Conservation (phyloP, 23 red algal genomes). For the Gracilariopsis chorda region DNA sequence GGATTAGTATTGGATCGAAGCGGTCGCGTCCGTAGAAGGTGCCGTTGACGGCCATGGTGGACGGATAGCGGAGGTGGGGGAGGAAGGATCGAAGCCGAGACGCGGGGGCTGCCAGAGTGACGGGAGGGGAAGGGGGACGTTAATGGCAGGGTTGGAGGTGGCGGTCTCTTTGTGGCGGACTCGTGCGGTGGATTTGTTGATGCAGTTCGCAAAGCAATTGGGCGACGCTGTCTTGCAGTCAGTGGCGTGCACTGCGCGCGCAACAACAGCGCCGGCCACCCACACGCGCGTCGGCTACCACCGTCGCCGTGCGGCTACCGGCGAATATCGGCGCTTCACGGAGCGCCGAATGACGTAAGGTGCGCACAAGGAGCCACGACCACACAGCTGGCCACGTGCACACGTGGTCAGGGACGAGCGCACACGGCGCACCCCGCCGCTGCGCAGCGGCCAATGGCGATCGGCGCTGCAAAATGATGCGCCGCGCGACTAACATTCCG, state of each 20-base stretch:
- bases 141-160: neutral
- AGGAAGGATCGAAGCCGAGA: neutral
- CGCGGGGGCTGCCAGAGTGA: neutral
- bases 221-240: too few relatives aligned
- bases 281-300: neutral
- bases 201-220: too few relatives aligned
- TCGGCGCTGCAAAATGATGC: neutral
- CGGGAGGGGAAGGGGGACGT: neutral
- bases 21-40: slow-evolving; percentile 77
- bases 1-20: slow-evolving; percentile 74
- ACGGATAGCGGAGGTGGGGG: neutral
- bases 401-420: neutral
- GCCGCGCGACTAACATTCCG: neutral
- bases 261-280: neutral
- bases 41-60: slow-evolving; percentile 59
- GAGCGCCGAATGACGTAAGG: too few relatives aligned
- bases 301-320: neutral
- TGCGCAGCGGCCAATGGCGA: neutral
- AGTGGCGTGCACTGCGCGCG: neutral
- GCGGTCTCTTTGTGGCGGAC: neutral
- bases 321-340: too few relatives aligned
- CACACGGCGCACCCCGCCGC: neutral
- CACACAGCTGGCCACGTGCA: neutral
- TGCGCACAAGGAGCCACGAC: neutral
- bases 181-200: too few relatives aligned